Conservation (phyloP, 164 flowering plant genomes). For the Vitis rotundifolia region DNA sequence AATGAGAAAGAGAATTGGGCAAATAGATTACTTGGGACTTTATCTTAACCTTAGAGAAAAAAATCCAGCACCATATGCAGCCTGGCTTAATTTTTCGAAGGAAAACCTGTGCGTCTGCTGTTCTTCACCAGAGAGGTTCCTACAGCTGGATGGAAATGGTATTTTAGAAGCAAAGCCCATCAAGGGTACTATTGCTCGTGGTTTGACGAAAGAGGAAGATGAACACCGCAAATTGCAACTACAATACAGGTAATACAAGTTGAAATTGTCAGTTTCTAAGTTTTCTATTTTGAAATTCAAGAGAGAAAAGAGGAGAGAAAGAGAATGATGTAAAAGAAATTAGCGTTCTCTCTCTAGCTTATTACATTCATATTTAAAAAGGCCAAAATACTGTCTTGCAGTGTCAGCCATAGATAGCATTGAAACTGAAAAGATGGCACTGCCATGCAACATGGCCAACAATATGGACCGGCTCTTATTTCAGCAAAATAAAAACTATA, state of each 20-base stretch:
- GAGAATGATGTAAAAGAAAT: too few species aligned
- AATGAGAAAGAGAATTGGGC: conserved; percentile 50
- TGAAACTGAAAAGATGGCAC: too few species aligned
- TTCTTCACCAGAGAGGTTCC: conserved; percentile 96
- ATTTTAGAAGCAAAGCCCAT: conserved; percentile 96
- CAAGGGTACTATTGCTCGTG: conserved; percentile 91
- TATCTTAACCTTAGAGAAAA: conserved; percentile 76
- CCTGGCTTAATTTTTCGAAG: conserved; percentile 86
- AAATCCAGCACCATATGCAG: conserved; percentile 98
- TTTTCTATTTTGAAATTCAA: too few species aligned
- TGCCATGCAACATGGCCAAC: too few species aligned
- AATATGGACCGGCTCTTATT: background rate
- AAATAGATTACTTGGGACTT: conserved; percentile 58
- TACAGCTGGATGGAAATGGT: conserved; percentile 64
- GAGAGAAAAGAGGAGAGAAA: too few species aligned
- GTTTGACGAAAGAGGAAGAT: conserved; percentile 70
- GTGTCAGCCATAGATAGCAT: too few species aligned
- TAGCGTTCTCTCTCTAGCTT: too few species aligned
- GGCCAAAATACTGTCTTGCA: too few species aligned
- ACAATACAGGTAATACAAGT: conserved; percentile 60
- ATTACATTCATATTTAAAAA: too few species aligned
- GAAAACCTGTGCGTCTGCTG: conserved; percentile 73
- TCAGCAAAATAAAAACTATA: background rate
- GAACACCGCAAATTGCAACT: conserved; percentile 56
- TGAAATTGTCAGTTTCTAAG: too few species aligned